phyloP scores from a whole-genome alignment of 148 eudicot species.

The Chenopodium album region DNA sequence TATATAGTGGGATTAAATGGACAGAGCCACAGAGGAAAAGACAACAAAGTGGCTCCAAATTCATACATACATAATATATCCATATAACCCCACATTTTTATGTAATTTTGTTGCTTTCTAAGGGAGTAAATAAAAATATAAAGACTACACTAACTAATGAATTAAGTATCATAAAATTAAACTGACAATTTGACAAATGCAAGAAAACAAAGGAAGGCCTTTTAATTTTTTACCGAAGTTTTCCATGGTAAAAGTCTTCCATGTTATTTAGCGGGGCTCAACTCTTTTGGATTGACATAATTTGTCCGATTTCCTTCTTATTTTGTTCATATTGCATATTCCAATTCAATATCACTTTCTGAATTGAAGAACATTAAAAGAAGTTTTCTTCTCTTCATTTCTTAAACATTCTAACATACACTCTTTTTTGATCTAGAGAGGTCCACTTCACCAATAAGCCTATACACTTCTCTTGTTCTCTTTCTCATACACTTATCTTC shows the following conservation, averaged over 20 bases:
- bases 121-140: conserved; percentile 9
- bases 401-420: background rate
- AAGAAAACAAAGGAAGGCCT: conserved; percentile 26
- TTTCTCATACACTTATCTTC: background rate
- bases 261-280: conserved; percentile 35
- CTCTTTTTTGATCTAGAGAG: background rate
- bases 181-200: conserved; percentile 31
- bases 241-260: conserved; percentile 23
- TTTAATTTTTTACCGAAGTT: background rate
- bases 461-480: background rate
- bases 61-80: too few species aligned
- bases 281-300: conserved; percentile 27
- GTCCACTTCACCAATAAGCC: background rate
- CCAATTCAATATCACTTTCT: conserved; percentile 10
- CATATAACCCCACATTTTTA: too few species aligned
- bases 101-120: conserved; percentile 5
- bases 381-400: background rate
- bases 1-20: too few species aligned
- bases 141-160: background rate
- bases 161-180: background rate
- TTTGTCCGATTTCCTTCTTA: conserved; percentile 20
- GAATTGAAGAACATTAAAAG: background rate
- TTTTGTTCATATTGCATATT: conserved; percentile 16
- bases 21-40: too few species aligned
- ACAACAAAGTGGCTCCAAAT: too few species aligned